Conservation (phyloP, 148 eudicot species). For the Diospyros lotus region DNA sequence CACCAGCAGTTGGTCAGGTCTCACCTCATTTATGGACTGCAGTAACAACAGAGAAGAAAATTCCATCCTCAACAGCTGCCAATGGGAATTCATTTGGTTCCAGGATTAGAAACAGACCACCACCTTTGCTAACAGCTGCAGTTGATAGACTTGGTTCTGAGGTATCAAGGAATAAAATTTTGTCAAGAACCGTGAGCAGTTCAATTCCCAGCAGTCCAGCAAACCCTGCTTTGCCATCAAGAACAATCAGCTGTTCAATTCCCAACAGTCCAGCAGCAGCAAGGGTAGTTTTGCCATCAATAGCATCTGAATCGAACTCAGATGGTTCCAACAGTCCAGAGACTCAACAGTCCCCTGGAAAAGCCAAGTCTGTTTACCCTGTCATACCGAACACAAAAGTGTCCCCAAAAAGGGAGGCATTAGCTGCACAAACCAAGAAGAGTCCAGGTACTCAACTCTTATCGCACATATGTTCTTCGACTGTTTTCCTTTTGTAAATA, state of each 20-base stretch:
- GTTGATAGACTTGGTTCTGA: constrained; percentile 17
- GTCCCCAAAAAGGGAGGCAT: constrained; percentile 16
- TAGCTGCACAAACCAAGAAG: constrained; percentile 25
- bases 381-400: constrained; percentile 29
- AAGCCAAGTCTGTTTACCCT: constrained; percentile 6
- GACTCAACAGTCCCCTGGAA: constrained; percentile 13
- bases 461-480: background rate
- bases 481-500: background rate
- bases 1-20: constrained; percentile 2
- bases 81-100: constrained; percentile 8
- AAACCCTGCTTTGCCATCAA: background rate
- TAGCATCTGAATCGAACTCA: constrained; percentile 11
- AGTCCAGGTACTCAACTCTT: constrained; percentile 36
- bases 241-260: constrained; percentile 7
- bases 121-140: background rate
- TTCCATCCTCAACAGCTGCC: constrained; percentile 3
- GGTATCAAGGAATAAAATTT: constrained; percentile 25
- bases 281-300: constrained; percentile 23
- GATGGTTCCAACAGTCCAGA: constrained; percentile 26
- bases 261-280: constrained; percentile 19
- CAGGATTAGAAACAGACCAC: background rate
- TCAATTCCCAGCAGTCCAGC: constrained; percentile 16
- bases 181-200: constrained; percentile 12
- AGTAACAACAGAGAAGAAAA: constrained; percentile 26
- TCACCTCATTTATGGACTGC: background rate